Base-by-base conservation (phyloP, 306 rosid genomes). In the Canavalia gladiata region DNA sequence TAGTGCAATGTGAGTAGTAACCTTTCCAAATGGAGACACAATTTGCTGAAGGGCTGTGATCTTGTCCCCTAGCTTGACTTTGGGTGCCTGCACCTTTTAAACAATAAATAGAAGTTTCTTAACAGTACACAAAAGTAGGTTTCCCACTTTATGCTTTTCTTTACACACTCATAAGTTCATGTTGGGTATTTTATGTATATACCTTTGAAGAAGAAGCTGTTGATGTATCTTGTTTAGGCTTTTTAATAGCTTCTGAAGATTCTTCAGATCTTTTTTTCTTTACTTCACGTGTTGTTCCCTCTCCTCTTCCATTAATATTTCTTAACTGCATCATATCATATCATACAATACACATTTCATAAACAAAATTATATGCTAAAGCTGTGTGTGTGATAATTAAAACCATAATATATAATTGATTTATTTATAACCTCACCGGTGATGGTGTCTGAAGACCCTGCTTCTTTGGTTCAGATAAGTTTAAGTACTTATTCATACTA, bases 1-100 rank as follows among this genome's bases (percentile, higher is more conserved):
- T 60, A 67, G 84, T 83, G 81, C 85, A 71, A 63, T 81, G 12
- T 57, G 72, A 18, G 72, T 46, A 71, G 81, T 55, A 43, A 95
- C 99, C 98, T 95, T 95, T 88, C 99, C 99, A 82, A 95, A 95
- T 52, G 99, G 99, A 81, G 99, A 93, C 83, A 95, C 99, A 75
- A 95, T 95, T 89, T 93, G 99, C 78, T 95, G 99, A 85, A 95
- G 98, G 75, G 95, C 86, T 43, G 98, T 87, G 87, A 95, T 91
- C 86, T 83, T 93, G 63, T 95, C 98, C 12, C 83, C 89, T 77
- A 95, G 69, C 95, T 93, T 95, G 88, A 91, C 97, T 92, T 95
- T 95, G 50, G 99, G 98, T 74, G 92, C 93, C 81, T 90, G 98
- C 71, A 88, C 84, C 94, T 90, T 77, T 86, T 65, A 67, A 64